These are phyloP conservation scores for Naganishia liquefaciens DNA, from an alignment of 1,284 basidiomycete species.

Conservation along the genomic window DNA sequence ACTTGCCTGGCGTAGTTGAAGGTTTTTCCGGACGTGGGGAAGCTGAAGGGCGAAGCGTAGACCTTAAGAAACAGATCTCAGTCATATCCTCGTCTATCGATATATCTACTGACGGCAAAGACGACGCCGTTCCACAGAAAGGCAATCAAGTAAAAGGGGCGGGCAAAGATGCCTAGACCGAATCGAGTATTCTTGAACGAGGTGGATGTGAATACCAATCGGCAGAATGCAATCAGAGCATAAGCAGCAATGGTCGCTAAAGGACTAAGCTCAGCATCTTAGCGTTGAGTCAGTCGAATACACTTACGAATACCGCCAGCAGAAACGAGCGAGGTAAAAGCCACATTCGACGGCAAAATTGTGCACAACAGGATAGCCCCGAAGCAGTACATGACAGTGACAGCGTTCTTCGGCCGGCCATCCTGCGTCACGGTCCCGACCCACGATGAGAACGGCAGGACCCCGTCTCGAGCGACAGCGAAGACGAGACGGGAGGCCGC, in stretches of 20 bases:
- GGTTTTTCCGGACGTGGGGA: constrained; percentile 43
- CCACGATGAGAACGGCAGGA: constrained; percentile 76
- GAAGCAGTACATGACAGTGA: constrained; percentile 77
- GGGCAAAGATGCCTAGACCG: constrained; percentile 65
- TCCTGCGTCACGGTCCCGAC: constrained; percentile 68
- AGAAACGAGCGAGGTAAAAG: constrained; percentile 79
- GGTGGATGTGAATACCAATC: constrained; percentile 72
- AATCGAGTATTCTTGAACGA: constrained; percentile 70
- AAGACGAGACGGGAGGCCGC: constrained; percentile 80
- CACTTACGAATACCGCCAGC: constrained; percentile 63
- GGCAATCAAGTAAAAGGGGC: constrained; percentile 67
- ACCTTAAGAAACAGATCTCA: constrained; percentile 18
- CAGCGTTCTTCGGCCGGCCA: constrained; percentile 75
- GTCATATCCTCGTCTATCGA: neutral
- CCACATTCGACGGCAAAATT: constrained; percentile 79
- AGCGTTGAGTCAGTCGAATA: neutral
- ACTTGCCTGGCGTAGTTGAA: constrained; percentile 44
- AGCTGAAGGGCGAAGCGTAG: constrained; percentile 43
- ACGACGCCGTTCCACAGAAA: constrained; percentile 70
- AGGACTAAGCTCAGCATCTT: neutral
- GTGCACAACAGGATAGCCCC: constrained; percentile 71
- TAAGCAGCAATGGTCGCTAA: constrained; percentile 78
- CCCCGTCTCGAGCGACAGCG: constrained; percentile 82
- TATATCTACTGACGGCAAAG: constrained; percentile 61
- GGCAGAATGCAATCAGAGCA: constrained; percentile 69